Conservation (phyloP, 108 stramenopile genomes). For the Fragilaria radians region DNA sequence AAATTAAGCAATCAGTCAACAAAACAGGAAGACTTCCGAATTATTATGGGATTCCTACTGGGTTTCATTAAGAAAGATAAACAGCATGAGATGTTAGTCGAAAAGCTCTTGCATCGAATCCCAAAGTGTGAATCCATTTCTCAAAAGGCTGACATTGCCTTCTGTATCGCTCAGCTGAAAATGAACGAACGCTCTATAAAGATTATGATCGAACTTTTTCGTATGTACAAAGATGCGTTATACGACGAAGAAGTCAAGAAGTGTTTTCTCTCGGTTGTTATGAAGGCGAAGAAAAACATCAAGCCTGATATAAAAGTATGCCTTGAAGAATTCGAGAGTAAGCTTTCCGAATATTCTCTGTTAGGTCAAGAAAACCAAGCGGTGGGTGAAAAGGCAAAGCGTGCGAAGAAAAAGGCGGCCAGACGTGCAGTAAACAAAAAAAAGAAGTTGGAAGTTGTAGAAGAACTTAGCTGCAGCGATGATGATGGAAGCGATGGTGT, state of each 20-base stretch:
- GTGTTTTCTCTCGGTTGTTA: constrained; percentile 60
- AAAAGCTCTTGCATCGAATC: constrained; percentile 89
- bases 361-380: constrained; percentile 53
- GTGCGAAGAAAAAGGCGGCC: constrained; percentile 35
- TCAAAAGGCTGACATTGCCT: constrained; percentile 86
- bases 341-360: constrained; percentile 54
- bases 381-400: constrained; percentile 56
- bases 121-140: constrained; percentile 61
- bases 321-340: constrained; percentile 82
- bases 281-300: constrained; percentile 80
- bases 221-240: constrained; percentile 85
- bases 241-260: constrained; percentile 85
- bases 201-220: constrained; percentile 79
- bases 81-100: constrained; percentile 87
- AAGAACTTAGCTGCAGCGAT: constrained; percentile 19
- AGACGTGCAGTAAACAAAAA: constrained; percentile 34
- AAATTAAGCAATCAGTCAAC: constrained; percentile 69
- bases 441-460: constrained; percentile 18
- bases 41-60: constrained; percentile 90
- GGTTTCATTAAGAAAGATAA: constrained; percentile 95
- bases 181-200: constrained; percentile 84
- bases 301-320: constrained; percentile 73
- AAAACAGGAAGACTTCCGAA: constrained; percentile 70
- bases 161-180: constrained; percentile 90
- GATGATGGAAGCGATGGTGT: constrained; percentile 17